phyloP scores from a whole-genome alignment of 1,139 yeast genomes.

The Dujonia santamariae region DNA sequence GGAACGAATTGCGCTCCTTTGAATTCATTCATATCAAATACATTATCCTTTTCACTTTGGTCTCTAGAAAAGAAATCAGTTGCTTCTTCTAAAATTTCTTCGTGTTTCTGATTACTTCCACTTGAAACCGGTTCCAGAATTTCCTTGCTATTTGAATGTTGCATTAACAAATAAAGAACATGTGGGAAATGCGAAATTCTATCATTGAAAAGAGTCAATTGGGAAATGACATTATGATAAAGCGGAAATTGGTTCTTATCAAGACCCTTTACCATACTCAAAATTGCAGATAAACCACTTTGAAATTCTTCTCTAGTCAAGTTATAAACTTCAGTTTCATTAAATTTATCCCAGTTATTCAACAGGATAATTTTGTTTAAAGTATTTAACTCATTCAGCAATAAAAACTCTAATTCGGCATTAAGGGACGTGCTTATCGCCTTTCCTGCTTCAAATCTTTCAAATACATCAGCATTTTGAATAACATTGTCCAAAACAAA shows the following conservation, averaged over 20 bases:
- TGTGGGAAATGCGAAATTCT: constrained; percentile 21
- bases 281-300: constrained; percentile 7
- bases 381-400: neutral
- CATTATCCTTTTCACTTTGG: constrained; percentile 7
- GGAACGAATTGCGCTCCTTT: constrained; percentile 3
- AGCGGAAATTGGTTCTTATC: constrained; percentile 14
- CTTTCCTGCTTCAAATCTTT: constrained; percentile 20
- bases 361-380: constrained; percentile 4
- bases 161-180: constrained; percentile 10
- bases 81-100: neutral
- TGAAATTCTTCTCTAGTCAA: constrained; percentile 10
- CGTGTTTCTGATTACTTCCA: neutral
- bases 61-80: neutral
- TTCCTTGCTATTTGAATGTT: too few species aligned
- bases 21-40: constrained; percentile 25
- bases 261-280: neutral
- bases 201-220: constrained; percentile 16
- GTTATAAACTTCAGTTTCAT: constrained; percentile 14
- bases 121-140: constrained; percentile 1
- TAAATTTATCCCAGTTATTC: constrained; percentile 7
- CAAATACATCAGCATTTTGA: constrained; percentile 26
- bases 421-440: neutral
- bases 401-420: neutral
- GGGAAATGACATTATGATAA: constrained; percentile 12
- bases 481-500: constrained; percentile 37